Base-by-base conservation (phyloP, 2,329 filamentous ascomycete species). In the Phaeomoniella chlamydospora region DNA sequence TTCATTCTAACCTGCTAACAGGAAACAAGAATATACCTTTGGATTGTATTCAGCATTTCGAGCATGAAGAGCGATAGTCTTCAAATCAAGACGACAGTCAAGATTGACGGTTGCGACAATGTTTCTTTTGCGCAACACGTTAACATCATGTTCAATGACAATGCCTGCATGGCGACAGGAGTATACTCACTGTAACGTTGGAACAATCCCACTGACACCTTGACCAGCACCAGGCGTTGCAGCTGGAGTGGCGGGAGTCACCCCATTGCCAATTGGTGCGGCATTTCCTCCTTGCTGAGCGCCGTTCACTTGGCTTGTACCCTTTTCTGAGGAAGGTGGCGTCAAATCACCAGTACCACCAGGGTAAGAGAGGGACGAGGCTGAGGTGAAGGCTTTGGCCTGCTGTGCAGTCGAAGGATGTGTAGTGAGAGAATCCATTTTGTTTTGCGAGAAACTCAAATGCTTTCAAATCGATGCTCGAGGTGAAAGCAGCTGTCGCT, bases 61-160 rank as follows among this genome's bases (percentile, higher is more conserved):
- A 45, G 90, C 90, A 63, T 98, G 90, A 57, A 96, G 73, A 51
- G 90, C 90, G 59, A 98, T 96, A 51, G 90, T 96, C 80, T 96
- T 96, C 49, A 98, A 73, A 59, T 98, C 90, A 65, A 96, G 68
- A 50, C 88, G 87, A 66, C 88, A 94, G 69, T 92, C 85, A 55
- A 96, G 74, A 62, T 96, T 96, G 68, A 96, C 90, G 49, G 90
- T 98, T 49, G 90, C 88, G 62, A 96, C 88, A 66, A 96, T 94
- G 68, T 96, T 94, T 78, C 85, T 92, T 85, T 26, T n/a, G 22
- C 22, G 22, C 22, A 26, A 26, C 22, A n/a, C 22, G 22, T 26
- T 26, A 34, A 49, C 45, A 43, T 43, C 40, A 43, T 46, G 57
- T 54, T 57, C 65, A 67, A 65, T 68, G 65, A 62, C 60, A 57